Conservation (phyloP, 768 basidiomycete species). For the Clathrus columnatus region DNA sequence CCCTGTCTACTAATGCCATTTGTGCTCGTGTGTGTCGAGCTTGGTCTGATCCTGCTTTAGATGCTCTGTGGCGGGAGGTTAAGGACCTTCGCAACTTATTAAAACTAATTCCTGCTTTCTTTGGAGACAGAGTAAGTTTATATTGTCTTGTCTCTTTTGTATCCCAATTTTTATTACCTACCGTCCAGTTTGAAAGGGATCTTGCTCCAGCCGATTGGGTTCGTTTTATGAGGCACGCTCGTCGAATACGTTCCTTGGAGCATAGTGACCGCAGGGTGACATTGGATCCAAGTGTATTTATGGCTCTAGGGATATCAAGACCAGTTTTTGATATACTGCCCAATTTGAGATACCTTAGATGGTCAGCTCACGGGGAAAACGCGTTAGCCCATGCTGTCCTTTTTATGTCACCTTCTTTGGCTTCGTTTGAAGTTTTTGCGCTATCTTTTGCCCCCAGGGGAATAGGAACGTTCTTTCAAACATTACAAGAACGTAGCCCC, state of each 20-base stretch:
- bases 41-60: constrained; percentile 53
- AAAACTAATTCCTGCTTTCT: constrained; percentile 39
- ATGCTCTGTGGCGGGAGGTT: constrained; percentile 49
- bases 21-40: constrained; percentile 49
- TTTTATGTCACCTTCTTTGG: constrained; percentile 8
- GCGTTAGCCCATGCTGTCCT: constrained; percentile 8
- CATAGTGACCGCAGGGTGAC: constrained; percentile 10
- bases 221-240: constrained; percentile 44
- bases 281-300: constrained; percentile 8
- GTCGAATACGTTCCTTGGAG: constrained; percentile 32
- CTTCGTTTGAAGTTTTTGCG: constrained; percentile 10
- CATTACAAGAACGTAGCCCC: constrained; percentile 7
- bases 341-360: constrained; percentile 6
- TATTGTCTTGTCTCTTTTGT: neutral
- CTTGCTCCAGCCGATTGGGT: constrained; percentile 46
- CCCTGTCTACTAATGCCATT: constrained; percentile 29
- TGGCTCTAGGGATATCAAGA: constrained; percentile 4
- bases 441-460: constrained; percentile 2
- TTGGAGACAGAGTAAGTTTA: constrained; percentile 9
- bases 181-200: constrained; percentile 27
- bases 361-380: constrained; percentile 10
- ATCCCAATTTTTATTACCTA: neutral
- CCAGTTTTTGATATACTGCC: constrained; percentile 10
- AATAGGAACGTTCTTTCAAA: constrained; percentile 9
- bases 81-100: constrained; percentile 39